Evolutionary conservation across 805 yeast genomes (phyloP), one percentile per base, ranked within the genome.

Genomic region (Wickerhamomyces bovis): DNA sequence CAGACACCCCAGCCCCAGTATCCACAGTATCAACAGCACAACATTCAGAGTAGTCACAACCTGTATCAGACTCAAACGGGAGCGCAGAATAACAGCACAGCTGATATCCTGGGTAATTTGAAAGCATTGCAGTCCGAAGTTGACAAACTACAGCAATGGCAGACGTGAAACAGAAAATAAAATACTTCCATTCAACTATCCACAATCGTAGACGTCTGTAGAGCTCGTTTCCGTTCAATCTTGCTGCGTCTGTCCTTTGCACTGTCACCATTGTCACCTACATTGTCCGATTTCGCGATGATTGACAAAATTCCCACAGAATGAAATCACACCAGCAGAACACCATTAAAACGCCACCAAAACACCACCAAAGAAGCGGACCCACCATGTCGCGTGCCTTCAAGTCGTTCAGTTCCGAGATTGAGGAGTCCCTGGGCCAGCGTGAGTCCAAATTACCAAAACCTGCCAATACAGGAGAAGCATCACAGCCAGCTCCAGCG

Each of bases 111-210:
- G 53, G 81, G 83, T 41, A 85, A 83, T 57, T 67, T 84, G 47
- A 76, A 75, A 56, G 83, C 83, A 9, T 68, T 84, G 42, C 88
- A 83, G 55, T 82, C 73, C 33, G 89, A 84, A 61, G 88, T 84
- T 20, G 85, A 84, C 54, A 71, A 74, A 44, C 66, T 83, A 33
- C 66, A 66, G 30, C 39, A 43, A 16, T 41, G 39, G 15, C 49
- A 40, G 15, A 20, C 41, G 8, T 47, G 30, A 38, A n/a, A n/a
- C n/a, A n/a, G n/a, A n/a, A n/a, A n/a, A n/a, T n/a, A n/a, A n/a
- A n/a, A n/a, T n/a, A n/a, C n/a, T n/a, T n/a, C n/a, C n/a, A n/a
- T n/a, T n/a, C n/a, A n/a, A n/a, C n/a, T n/a, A n/a, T n/a, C n/a
- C n/a, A n/a, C n/a, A n/a, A n/a, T n/a, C n/a, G n/a, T n/a, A n/a